phyloP scores from a whole-genome alignment of 305 asterid species.

The Plantago lanceolata region DNA sequence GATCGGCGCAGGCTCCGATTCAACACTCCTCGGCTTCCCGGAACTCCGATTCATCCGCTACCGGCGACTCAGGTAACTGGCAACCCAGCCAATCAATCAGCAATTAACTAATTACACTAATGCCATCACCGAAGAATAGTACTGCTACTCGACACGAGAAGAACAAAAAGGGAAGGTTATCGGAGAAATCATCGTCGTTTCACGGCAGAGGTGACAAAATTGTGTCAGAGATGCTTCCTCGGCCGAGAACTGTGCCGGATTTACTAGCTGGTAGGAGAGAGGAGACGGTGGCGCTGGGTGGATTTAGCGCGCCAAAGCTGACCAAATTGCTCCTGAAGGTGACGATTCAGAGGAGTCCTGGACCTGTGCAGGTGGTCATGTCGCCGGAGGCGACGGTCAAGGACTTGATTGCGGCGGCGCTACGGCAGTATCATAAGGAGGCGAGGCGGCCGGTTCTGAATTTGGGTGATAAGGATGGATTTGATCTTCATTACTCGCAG shows the following conservation, averaged over 20 bases:
- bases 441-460: slow-evolving; percentile 52
- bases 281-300: slow-evolving; percentile 25
- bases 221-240: slow-evolving; percentile 27
- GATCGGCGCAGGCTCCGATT: slow-evolving; percentile 26
- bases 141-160: slow-evolving; percentile 31
- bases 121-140: slow-evolving; percentile 42
- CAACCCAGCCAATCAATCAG: background rate
- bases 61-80: slow-evolving; percentile 29
- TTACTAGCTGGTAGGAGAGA: slow-evolving; percentile 24
- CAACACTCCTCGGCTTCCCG: slow-evolving; percentile 32
- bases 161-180: slow-evolving; percentile 34
- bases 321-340: slow-evolving; percentile 68
- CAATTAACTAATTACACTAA: background rate
- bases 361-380: slow-evolving; percentile 60
- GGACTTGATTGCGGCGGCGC: slow-evolving; percentile 61
- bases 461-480: slow-evolving; percentile 36
- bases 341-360: slow-evolving; percentile 70
- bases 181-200: slow-evolving; percentile 42
- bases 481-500: slow-evolving; percentile 84
- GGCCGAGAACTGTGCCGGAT: slow-evolving; percentile 46
- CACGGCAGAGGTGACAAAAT: slow-evolving; percentile 27
- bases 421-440: slow-evolving; percentile 66
- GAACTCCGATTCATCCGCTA: slow-evolving; percentile 31
- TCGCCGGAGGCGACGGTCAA: slow-evolving; percentile 66
- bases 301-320: slow-evolving; percentile 23